Evolutionary conservation across 2,329 filamentous ascomycete genomes (phyloP), one percentile per base, ranked within the genome.

Genomic region (Stemphylium lycopersici): DNA sequence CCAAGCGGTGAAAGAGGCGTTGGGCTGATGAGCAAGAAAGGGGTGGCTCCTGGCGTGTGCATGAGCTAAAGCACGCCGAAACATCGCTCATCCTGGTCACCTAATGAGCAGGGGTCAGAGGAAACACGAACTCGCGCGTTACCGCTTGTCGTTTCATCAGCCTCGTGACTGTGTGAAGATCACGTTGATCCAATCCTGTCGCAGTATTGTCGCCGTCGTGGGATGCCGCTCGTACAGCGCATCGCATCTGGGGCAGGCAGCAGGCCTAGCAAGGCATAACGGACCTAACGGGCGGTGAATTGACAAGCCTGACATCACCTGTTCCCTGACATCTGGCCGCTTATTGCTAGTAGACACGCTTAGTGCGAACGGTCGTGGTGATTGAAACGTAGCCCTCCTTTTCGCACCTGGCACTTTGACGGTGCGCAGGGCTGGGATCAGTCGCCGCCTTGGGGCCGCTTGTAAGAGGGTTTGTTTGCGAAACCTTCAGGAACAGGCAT

Each of bases 1-100:
- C 73, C 65, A 67, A 71, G 72, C 73, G 71, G 72, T 73, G 68
- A 73, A 71, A 70, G 70, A 70, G 71, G 71, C 70, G 67, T 71
- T 70, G 68, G 70, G 69, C 70, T 70, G 68, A 69, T 66, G 66
- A 69, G 48, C 62, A 66, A 65, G 71, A 74, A 74, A 74, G 70
- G 72, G 71, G 71, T 69, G 67, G 66, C 64, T 69, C 68, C 66
- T 73, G 70, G 68, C 65, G 63, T 63, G 68, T 72, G 72, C 71
- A 72, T 70, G 56, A 67, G 70, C 71, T 70, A 70, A 66, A 61
- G 57, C 62, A 66, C 48, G 70, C 69, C 66, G 66, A 66, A 74
- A 72, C 72, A 75, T 73, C 65, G 69, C 65, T 62, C 63, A 73
- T 70, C 71, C 71, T 61, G 58, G 70, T 66, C 69, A 58, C 45